Evolutionary conservation across 495 filamentous ascomycete genomes (phyloP).

Genomic region (Talaromyces liani): DNA sequence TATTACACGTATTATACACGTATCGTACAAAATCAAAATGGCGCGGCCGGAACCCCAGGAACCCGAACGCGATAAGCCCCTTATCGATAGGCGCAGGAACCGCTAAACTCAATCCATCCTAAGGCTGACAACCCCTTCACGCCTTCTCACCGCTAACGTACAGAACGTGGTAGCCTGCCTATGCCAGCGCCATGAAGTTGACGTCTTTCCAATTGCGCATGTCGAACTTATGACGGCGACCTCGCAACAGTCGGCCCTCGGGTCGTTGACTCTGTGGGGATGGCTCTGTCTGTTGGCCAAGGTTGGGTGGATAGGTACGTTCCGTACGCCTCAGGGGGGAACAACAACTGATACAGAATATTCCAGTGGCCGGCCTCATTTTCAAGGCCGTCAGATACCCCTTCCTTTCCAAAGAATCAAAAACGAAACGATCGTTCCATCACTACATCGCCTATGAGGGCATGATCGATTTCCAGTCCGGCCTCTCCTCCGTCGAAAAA

Average conservation of each 20-base stretch:
- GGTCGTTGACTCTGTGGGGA: background rate
- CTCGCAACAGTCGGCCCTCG: background rate
- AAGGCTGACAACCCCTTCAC: background rate
- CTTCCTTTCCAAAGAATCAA: background rate
- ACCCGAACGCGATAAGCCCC: background rate
- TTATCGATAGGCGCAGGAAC: background rate
- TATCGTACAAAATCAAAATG: too few species aligned
- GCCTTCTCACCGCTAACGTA: background rate
- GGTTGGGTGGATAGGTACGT: background rate
- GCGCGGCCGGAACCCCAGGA: background rate
- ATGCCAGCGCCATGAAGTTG: background rate
- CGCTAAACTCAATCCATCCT: background rate
- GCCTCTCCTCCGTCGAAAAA: background rate
- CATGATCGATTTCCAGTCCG: constrained; percentile 1
- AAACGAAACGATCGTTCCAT: background rate
- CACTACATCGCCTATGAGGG: background rate
- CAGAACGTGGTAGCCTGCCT: background rate
- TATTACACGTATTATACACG: background rate
- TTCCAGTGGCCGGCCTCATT: background rate
- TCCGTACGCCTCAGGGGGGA: background rate
- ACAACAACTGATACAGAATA: background rate
- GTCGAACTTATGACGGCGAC: background rate
- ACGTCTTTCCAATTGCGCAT: background rate
- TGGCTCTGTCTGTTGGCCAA: background rate
- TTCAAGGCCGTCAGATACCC: background rate